Conservation (phyloP, 129 eudicot species). For the Kitagawia praeruptora region DNA sequence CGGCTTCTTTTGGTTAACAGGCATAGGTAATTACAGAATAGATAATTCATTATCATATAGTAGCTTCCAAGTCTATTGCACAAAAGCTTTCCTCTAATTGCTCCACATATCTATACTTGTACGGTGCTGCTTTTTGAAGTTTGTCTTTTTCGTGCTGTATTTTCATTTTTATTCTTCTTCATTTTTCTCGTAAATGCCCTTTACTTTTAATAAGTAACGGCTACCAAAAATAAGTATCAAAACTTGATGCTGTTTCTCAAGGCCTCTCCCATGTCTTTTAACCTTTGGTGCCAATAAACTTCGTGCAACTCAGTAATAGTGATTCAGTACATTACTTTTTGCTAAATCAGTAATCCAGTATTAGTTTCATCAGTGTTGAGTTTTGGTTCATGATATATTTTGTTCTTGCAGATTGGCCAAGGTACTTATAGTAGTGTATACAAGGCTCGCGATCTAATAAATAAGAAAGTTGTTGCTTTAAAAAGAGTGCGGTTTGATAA, state of each 20-base stretch:
- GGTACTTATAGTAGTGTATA: constrained; percentile 92
- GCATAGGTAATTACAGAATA: neutral
- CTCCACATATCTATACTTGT: neutral
- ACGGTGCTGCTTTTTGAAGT: neutral
- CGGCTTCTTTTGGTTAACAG: neutral
- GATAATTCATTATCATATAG: neutral
- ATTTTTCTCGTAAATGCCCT: neutral
- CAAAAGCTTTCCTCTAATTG: neutral
- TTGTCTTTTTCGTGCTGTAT: neutral
- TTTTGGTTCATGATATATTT: constrained; percentile 23
- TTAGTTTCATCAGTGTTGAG: neutral
- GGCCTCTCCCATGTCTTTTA: neutral
- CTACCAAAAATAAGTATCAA: neutral
- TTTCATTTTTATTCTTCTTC: neutral
- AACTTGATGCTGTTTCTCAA: neutral
- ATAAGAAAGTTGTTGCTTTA: constrained; percentile 65
- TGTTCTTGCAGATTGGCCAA: constrained; percentile 79
- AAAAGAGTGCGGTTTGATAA: constrained; percentile 87
- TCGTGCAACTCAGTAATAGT: neutral
- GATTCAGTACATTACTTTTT: neutral
- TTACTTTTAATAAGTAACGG: neutral
- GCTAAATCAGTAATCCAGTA: neutral
- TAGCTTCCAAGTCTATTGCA: neutral
- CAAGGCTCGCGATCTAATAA: constrained; percentile 69
- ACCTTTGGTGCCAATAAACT: neutral